Evolutionary conservation across 2,329 filamentous ascomycete genomes (phyloP).

Genomic region (Tolypocladium album): DNA sequence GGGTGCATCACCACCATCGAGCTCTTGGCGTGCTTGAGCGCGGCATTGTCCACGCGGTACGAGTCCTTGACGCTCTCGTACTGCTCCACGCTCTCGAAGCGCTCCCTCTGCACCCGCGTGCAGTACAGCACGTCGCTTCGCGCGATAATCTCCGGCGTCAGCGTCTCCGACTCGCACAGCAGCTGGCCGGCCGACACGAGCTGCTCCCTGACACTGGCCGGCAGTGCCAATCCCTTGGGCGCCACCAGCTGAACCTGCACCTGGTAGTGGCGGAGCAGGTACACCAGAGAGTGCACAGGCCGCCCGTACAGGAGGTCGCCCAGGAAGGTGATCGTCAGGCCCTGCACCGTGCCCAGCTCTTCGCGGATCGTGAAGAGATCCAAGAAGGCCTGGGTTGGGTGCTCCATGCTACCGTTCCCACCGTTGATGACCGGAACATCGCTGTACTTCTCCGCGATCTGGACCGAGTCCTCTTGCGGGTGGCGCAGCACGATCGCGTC

Average conservation of each 20-base stretch:
- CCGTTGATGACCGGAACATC: slow-evolving; percentile 93
- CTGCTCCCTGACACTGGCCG: slow-evolving; percentile 60
- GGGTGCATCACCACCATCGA: slow-evolving; percentile 95
- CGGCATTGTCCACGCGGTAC: slow-evolving; percentile 82
- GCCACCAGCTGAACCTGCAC: slow-evolving; percentile 88
- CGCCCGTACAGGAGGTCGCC: slow-evolving; percentile 90
- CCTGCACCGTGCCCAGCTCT: slow-evolving; percentile 90
- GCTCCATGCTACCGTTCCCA: slow-evolving; percentile 90
- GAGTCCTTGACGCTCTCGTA: slow-evolving; percentile 84
- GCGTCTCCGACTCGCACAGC: slow-evolving; percentile 59
- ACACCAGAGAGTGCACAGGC: slow-evolving; percentile 89
- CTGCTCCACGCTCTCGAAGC: slow-evolving; percentile 69
- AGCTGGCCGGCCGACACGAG: slow-evolving; percentile 68
- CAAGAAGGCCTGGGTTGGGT: slow-evolving; percentile 94
- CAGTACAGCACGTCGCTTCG: slow-evolving; percentile 91
- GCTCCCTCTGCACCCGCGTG: slow-evolving; percentile 92
- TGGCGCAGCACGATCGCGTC: slow-evolving; percentile 96
- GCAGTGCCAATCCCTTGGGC: slow-evolving; percentile 68
- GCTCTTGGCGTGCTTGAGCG: slow-evolving; percentile 82
- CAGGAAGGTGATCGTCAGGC: slow-evolving; percentile 89
- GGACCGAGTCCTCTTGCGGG: slow-evolving; percentile 69
- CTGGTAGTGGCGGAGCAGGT: slow-evolving; percentile 90
- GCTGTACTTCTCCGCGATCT: slow-evolving; percentile 76
- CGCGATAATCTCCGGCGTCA: slow-evolving; percentile 80
- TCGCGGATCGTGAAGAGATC: slow-evolving; percentile 98